These are phyloP conservation scores for Arthrobotrys musiformis DNA, from an alignment of 2,329 filamentous ascomycete species.

Conservation along the genomic window DNA sequence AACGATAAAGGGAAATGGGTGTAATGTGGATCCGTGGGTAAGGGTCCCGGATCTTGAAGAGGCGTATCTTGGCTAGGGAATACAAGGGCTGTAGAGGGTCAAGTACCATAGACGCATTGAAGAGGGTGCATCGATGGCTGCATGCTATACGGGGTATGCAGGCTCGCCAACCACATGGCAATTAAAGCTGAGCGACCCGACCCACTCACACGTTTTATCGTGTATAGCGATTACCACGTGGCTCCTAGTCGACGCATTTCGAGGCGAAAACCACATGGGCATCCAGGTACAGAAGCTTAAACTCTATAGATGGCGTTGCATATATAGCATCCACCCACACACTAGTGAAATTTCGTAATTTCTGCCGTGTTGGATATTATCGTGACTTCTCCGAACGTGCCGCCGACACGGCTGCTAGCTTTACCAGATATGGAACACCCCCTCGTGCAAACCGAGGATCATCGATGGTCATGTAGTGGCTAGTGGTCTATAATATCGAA, in stretches of 20 bases:
- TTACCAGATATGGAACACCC: slow-evolving; percentile 26
- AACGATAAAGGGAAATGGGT: background rate
- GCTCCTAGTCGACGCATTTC: slow-evolving; percentile 23
- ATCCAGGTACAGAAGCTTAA: slow-evolving; percentile 28
- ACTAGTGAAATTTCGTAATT: slow-evolving; percentile 37
- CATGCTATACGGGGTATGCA: slow-evolving; percentile 36
- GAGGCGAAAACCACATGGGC: slow-evolving; percentile 30
- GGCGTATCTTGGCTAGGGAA: slow-evolving; percentile 8
- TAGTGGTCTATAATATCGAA: slow-evolving; percentile 15
- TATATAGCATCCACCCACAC: slow-evolving; percentile 13
- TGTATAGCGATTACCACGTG: slow-evolving; percentile 35
- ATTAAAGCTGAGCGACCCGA: slow-evolving; percentile 29
- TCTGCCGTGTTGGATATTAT: slow-evolving; percentile 20
- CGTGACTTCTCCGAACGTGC: slow-evolving; percentile 14
- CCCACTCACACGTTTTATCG: slow-evolving; percentile 35
- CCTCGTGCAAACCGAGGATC: slow-evolving; percentile 26
- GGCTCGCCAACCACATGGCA: slow-evolving; percentile 51
- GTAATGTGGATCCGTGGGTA: slow-evolving; percentile 31
- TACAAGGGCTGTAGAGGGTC: slow-evolving; percentile 18
- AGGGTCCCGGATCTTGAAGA: slow-evolving; percentile 39
- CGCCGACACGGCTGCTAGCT: slow-evolving; percentile 29
- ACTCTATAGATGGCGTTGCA: slow-evolving; percentile 39
- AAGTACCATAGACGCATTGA: slow-evolving; percentile 31
- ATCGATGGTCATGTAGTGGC: slow-evolving; percentile 20
- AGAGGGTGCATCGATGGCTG: slow-evolving; percentile 31